These are phyloP conservation scores for Allantophomopsis cytisporea DNA, from an alignment of 2,329 filamentous ascomycete genomes.

Conservation along the genomic window DNA sequence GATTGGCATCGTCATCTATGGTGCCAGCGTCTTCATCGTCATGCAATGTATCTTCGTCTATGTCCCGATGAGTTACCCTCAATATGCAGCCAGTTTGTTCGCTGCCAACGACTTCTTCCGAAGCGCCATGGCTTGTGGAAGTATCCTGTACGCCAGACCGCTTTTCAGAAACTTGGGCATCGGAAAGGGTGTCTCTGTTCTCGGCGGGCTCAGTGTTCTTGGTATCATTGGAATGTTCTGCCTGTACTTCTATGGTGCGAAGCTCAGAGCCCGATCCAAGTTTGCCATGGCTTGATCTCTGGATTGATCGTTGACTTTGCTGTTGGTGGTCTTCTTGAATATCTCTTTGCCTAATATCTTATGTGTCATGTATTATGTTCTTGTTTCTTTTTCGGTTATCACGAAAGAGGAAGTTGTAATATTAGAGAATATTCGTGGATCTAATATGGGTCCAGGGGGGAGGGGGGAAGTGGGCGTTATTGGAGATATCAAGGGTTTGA, in stretches of 20 bases:
- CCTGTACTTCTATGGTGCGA: slow-evolving; percentile 4
- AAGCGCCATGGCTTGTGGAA: slow-evolving; percentile 41
- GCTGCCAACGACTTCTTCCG: slow-evolving; percentile 47
- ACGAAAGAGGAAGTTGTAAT: too few species aligned
- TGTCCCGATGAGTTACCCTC: slow-evolving; percentile 39
- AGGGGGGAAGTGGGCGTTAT: too few species aligned
- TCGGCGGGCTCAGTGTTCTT: slow-evolving; percentile 39
- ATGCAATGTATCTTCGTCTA: slow-evolving; percentile 49
- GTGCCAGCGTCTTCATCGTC: slow-evolving; percentile 34
- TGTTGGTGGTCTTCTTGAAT: not conserved
- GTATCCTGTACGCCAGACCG: slow-evolving; percentile 44
- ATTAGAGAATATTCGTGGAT: too few species aligned
- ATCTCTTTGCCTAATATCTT: not conserved
- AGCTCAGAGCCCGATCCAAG: slow-evolving; percentile 4
- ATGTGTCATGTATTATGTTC: too few species aligned
- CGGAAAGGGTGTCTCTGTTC: slow-evolving; percentile 37
- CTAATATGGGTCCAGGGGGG: too few species aligned
- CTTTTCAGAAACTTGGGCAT: slow-evolving; percentile 46
- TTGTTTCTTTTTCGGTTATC: too few species aligned
- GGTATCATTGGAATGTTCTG: slow-evolving; percentile 40
- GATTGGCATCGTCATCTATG: slow-evolving; percentile 42
- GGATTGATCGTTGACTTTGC: slow-evolving; percentile 4
- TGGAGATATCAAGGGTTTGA: too few species aligned
- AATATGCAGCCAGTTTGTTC: slow-evolving; percentile 44
- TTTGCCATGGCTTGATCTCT: slow-evolving; percentile 4